Evolutionary conservation across 2,329 filamentous ascomycete species (phyloP).

Genomic region (Tolypocladium capitatum): DNA sequence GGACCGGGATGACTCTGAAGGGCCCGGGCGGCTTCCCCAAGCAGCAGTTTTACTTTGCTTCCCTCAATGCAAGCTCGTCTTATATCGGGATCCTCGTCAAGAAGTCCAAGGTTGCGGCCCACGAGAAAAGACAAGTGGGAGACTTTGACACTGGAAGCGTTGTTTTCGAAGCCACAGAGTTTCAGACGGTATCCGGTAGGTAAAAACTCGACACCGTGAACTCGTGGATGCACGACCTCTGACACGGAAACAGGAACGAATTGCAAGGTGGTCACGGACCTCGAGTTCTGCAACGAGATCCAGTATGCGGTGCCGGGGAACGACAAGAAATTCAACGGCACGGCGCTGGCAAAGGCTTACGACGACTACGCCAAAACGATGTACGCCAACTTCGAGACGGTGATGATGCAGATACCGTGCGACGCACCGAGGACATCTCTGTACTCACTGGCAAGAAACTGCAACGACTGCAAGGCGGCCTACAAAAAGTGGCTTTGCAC

Average conservation of each 20-base stretch:
- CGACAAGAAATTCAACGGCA: constrained; percentile 44
- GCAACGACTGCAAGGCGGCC: constrained; percentile 59
- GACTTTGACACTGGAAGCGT: constrained; percentile 53
- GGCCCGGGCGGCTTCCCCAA: constrained; percentile 57
- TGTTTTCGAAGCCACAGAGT: constrained; percentile 60
- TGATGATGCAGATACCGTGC: constrained; percentile 74
- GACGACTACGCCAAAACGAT: constrained; percentile 58
- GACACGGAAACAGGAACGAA: constrained; percentile 47
- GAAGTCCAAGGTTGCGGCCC: constrained; percentile 35
- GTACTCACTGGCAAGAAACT: constrained; percentile 71
- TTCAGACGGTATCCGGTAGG: constrained; percentile 65
- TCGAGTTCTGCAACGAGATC: constrained; percentile 79
- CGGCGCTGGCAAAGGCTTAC: constrained; percentile 57
- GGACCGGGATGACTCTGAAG: constrained; percentile 54
- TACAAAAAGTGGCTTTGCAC: constrained; percentile 96
- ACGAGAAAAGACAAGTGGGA: constrained; percentile 19
- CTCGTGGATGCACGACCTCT: not conserved
- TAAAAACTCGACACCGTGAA: constrained; percentile 2
- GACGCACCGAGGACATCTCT: constrained; percentile 57
- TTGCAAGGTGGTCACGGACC: constrained; percentile 73
- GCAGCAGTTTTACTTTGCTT: constrained; percentile 75
- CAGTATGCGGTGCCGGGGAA: constrained; percentile 88
- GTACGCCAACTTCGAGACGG: constrained; percentile 69
- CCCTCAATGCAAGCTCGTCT: constrained; percentile 55
- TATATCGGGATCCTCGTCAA: constrained; percentile 66